Evolutionary conservation across 345 rosid species (phyloP).

Genomic region (Melastoma malabathricum): DNA sequence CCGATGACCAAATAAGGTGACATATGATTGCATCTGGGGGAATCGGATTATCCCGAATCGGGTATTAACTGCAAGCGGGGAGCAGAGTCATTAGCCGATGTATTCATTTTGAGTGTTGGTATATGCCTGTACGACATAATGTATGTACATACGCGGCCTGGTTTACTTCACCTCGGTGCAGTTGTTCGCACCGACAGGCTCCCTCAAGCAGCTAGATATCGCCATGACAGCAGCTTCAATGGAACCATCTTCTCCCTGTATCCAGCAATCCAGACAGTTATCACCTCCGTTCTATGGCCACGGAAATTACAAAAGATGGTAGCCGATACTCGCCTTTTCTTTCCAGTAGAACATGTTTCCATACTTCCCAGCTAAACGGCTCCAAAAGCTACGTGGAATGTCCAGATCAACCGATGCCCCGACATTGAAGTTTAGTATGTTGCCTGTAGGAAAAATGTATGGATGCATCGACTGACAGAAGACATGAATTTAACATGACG

Average conservation of each 20-base stretch:
- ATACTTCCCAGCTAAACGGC: constrained; percentile 53
- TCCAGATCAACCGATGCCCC: constrained; percentile 73
- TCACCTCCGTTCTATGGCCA: constrained; percentile 1
- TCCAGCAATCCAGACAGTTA: constrained; percentile 7
- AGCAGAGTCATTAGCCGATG: too few species aligned
- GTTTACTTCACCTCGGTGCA: constrained; percentile 54
- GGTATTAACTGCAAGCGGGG: too few species aligned
- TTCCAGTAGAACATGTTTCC: constrained; percentile 75
- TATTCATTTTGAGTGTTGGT: too few species aligned
- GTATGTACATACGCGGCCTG: too few species aligned
- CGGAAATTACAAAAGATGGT: not conserved
- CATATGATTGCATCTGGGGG: too few species aligned
- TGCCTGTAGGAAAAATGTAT: constrained; percentile 26
- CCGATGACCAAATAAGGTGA: too few species aligned
- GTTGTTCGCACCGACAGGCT: constrained; percentile 65
- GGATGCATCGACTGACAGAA: too few species aligned
- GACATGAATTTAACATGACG: constrained; percentile 1
- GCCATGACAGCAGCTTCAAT: constrained; percentile 89
- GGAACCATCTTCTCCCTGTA: constrained; percentile 86
- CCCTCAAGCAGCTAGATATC: constrained; percentile 69
- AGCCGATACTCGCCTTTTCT: constrained; percentile 38
- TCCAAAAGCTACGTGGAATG: constrained; percentile 84
- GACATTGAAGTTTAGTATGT: constrained; percentile 70
- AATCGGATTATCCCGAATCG: too few species aligned
- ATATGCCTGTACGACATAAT: too few species aligned